These are phyloP conservation scores for Naematelia aurantialba DNA, from an alignment of 768 basidiomycete species.

Conservation along the genomic window DNA sequence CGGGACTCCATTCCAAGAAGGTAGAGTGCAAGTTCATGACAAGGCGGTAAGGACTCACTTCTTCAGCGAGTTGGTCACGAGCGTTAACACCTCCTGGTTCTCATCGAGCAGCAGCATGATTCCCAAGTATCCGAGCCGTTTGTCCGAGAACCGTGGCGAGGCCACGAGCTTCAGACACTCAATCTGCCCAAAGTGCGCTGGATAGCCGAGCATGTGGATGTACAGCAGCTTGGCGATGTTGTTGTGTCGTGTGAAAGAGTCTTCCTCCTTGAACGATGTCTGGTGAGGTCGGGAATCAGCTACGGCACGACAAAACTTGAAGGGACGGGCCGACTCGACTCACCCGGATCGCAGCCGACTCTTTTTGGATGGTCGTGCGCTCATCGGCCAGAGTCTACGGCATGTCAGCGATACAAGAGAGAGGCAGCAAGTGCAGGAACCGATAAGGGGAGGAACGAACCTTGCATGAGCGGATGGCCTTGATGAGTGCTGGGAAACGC, in stretches of 20 bases:
- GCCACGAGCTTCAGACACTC: slow-evolving; percentile 61
- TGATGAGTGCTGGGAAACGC: slow-evolving; percentile 72
- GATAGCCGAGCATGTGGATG: slow-evolving; percentile 73
- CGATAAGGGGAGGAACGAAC: slow-evolving; percentile 51
- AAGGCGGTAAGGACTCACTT: slow-evolving; percentile 62
- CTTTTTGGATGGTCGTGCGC: slow-evolving; percentile 91
- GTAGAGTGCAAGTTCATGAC: not conserved
- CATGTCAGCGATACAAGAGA: not conserved
- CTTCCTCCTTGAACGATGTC: slow-evolving; percentile 94
- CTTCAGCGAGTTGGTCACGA: slow-evolving; percentile 97
- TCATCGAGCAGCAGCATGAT: slow-evolving; percentile 98
- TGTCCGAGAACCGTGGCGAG: slow-evolving; percentile 91
- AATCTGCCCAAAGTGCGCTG: slow-evolving; percentile 98
- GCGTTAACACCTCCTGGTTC: slow-evolving; percentile 92
- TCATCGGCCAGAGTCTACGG: slow-evolving; percentile 90
- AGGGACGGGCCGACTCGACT: slow-evolving; percentile 12
- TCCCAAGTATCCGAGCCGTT: slow-evolving; percentile 90
- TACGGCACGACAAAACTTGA: slow-evolving; percentile 54
- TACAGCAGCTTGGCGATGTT: slow-evolving; percentile 97
- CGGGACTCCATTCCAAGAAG: slow-evolving; percentile 3
- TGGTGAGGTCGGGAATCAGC: slow-evolving; percentile 66
- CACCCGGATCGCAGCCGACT: slow-evolving; percentile 78
- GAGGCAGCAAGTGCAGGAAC: no score
- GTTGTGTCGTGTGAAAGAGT: slow-evolving; percentile 89
- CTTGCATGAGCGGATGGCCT: slow-evolving; percentile 97